Evolutionary conservation across 495 filamentous ascomycete genomes (phyloP).

Genomic region (Platismatia glauca): DNA sequence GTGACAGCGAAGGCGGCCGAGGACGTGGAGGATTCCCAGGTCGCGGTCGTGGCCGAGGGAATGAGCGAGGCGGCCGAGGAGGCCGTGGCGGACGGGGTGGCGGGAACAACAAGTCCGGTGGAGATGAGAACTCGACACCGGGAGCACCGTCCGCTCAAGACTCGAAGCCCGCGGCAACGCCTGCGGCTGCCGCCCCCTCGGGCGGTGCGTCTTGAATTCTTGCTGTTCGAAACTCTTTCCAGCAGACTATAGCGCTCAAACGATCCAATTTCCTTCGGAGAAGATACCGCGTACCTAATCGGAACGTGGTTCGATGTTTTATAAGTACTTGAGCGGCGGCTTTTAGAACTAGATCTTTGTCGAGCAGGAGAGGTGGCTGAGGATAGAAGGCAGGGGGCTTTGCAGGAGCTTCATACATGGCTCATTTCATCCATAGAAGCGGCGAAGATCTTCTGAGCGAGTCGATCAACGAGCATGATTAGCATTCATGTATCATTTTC

Average conservation of each 20-base stretch:
- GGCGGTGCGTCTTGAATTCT: constrained; percentile 18
- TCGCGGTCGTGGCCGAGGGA: constrained; percentile 43
- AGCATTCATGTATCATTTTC: constrained; percentile 10
- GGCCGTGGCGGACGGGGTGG: constrained; percentile 37
- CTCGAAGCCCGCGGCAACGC: constrained; percentile 14
- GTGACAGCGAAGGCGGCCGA: constrained; percentile 65
- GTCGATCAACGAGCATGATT: background rate
- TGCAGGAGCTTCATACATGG: constrained; percentile 2
- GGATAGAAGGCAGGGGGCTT: background rate
- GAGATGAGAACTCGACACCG: constrained; percentile 29
- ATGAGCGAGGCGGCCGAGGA: constrained; percentile 30
- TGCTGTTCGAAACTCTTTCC: background rate
- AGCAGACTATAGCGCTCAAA: constrained; percentile 3
- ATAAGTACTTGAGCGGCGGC: constrained; percentile 6
- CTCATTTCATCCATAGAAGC: constrained; percentile 4
- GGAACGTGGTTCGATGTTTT: constrained; percentile 8
- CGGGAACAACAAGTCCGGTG: constrained; percentile 34
- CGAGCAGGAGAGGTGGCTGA: constrained; percentile 1
- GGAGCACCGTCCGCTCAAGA: constrained; percentile 12
- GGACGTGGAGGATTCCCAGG: constrained; percentile 57
- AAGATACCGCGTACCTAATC: constrained; percentile 3
- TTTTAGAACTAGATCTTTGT: constrained; percentile 11
- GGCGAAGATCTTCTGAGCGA: constrained; percentile 1
- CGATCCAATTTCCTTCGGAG: constrained; percentile 3
- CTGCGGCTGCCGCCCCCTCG: constrained; percentile 19